A percentile compares a stretch with the other conserved stretches of the same genome.
These are phyloP conservation scores for Hypoxylon lienhwacheense DNA, from an alignment of 495 filamentous ascomycete species.

Conservation along the genomic window DNA sequence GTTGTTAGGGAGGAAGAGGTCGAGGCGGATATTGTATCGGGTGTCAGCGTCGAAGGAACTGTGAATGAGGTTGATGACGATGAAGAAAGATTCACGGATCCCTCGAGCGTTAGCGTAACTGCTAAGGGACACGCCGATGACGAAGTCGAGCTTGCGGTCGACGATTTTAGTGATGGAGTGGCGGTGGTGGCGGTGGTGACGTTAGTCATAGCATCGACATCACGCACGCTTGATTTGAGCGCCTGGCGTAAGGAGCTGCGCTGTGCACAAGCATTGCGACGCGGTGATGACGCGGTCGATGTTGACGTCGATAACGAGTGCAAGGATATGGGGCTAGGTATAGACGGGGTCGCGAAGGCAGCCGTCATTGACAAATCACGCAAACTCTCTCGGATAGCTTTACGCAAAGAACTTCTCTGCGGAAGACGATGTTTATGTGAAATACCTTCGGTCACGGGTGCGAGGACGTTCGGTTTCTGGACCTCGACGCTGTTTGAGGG, in stretches of 20 bases:
- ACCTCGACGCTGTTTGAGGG: background rate
- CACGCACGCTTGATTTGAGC: constrained; percentile 7
- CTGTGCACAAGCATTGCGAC: background rate
- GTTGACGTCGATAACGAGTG: background rate
- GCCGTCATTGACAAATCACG: background rate
- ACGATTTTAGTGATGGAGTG: background rate
- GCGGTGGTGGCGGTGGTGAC: background rate
- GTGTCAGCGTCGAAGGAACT: background rate
- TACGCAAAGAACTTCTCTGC: constrained; percentile 20
- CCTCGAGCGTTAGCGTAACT: background rate
- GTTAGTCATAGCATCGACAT: background rate
- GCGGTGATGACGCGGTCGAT: background rate
- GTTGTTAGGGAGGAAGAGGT: background rate
- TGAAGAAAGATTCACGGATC: background rate
- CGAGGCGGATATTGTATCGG: background rate
- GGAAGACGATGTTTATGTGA: constrained; percentile 1
- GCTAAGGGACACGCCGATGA: background rate
- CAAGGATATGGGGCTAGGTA: background rate
- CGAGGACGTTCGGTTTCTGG: background rate
- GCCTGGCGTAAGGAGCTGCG: constrained; percentile 25
- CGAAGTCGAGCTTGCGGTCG: background rate
- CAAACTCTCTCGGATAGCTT: constrained; percentile 8
- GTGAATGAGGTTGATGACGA: background rate
- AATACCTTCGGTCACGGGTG: background rate
- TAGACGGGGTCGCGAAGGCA: background rate